These are phyloP conservation scores for Saccharomycopsis amapae DNA, from an alignment of 805 yeast genomes.

Conservation along the genomic window DNA sequence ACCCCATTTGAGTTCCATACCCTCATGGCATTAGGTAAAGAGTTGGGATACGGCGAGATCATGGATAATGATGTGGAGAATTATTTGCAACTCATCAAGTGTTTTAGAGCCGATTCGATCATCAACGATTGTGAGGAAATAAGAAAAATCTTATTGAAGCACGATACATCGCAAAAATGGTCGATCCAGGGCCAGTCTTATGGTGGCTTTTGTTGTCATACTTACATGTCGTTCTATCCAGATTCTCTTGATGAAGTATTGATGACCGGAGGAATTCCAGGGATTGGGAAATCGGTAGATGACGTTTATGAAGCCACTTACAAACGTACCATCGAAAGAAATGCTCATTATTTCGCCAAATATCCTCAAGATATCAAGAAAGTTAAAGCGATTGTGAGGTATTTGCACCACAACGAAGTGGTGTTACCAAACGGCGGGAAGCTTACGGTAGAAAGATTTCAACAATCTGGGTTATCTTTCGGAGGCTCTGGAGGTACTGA, in stretches of 20 bases:
- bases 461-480: slow-evolving; percentile 43
- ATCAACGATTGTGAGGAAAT: slow-evolving; percentile 45
- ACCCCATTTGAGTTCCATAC: slow-evolving; percentile 36
- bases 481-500: slow-evolving; percentile 49
- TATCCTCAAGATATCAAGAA: slow-evolving; percentile 40
- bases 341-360: slow-evolving; percentile 39
- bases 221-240: slow-evolving; percentile 42
- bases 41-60: slow-evolving; percentile 5
- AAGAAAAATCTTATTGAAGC: slow-evolving; percentile 30
- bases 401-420: slow-evolving; percentile 29
- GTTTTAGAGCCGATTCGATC: slow-evolving; percentile 48
- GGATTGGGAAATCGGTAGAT: slow-evolving; percentile 37
- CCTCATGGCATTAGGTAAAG: slow-evolving; percentile 9
- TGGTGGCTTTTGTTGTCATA: slow-evolving; percentile 47
- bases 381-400: slow-evolving; percentile 34
- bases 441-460: slow-evolving; percentile 44
- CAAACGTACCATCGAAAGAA: slow-evolving; percentile 40
- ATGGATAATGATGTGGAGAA: slow-evolving; percentile 23
- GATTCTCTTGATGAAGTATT: slow-evolving; percentile 37
- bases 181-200: slow-evolving; percentile 48
- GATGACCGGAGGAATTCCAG: slow-evolving; percentile 55
- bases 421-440: slow-evolving; percentile 45
- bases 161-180: slow-evolving; percentile 35
- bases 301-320: slow-evolving; percentile 45
- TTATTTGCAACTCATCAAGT: slow-evolving; percentile 35